Conservation (phyloP, 805 yeast species). For the Tetrapisispora nanseiensis region DNA sequence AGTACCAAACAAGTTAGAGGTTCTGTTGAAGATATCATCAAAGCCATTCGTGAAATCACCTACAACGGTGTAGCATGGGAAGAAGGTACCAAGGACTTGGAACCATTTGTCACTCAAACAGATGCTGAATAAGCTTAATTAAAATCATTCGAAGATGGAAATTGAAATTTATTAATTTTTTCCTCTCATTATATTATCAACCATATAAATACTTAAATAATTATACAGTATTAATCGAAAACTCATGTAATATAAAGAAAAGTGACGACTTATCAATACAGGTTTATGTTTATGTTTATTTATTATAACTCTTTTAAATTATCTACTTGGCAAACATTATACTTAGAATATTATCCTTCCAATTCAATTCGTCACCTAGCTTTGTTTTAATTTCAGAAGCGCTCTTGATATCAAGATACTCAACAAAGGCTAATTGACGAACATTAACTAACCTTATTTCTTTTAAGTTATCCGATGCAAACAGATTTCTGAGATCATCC, state of each 20-base stretch:
- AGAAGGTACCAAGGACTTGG: constrained; percentile 65
- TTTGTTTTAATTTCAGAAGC: constrained; percentile 31
- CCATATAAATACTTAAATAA: background rate
- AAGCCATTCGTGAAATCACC: constrained; percentile 66
- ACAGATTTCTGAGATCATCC: constrained; percentile 36
- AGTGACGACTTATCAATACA: background rate
- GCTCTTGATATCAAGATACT: constrained; percentile 47
- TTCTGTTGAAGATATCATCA: constrained; percentile 57
- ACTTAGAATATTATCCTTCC: constrained; percentile 9
- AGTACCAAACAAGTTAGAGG: constrained; percentile 95
- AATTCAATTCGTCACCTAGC: constrained; percentile 10
- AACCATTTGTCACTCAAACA: constrained; percentile 62
- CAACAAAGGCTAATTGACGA: constrained; percentile 70
- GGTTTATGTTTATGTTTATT: too few relatives aligned
- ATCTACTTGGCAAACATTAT: constrained; percentile 26
- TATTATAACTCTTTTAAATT: background rate
- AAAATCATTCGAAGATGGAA: background rate
- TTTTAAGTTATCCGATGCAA: constrained; percentile 49
- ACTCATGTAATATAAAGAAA: background rate
- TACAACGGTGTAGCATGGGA: constrained; percentile 70
- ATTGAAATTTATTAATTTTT: background rate
- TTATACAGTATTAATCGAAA: background rate
- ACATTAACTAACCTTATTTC: constrained; percentile 59
- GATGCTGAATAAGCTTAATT: constrained; percentile 22
- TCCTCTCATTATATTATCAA: background rate